These are phyloP conservation scores for Hibiscus mutabilis DNA, from an alignment of 345 rosid species.

Conservation along the genomic window DNA sequence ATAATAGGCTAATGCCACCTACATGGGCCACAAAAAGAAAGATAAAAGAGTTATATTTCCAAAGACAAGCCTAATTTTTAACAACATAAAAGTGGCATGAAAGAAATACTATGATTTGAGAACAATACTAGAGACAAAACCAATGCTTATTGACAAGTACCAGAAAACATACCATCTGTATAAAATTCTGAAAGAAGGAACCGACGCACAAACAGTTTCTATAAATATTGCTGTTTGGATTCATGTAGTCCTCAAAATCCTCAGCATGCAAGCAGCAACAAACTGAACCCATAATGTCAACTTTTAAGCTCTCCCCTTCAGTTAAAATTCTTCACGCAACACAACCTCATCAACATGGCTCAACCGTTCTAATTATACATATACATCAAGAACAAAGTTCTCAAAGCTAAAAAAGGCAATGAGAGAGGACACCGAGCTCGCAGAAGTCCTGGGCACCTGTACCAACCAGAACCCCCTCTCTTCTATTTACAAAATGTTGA, in stretches of 20 bases:
- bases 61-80: neutral
- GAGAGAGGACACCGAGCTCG: constrained; percentile 56
- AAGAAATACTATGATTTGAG: neutral
- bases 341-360: constrained; percentile 13
- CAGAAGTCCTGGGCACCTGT: constrained; percentile 37
- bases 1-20: neutral
- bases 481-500: constrained; percentile 16
- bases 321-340: constrained; percentile 6
- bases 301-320: constrained; percentile 24
- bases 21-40: neutral
- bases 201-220: constrained; percentile 80
- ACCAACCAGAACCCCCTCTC: constrained; percentile 56
- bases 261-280: constrained; percentile 70
- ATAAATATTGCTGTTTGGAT: constrained; percentile 60
- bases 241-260: constrained; percentile 70
- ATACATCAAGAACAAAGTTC: constrained; percentile 18
- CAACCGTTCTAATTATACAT: constrained; percentile 1
- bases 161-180: constrained; percentile 47
- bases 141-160: constrained; percentile 7
- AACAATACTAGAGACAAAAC: neutral
- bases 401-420: constrained; percentile 2
- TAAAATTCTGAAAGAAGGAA: constrained; percentile 68
- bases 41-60: neutral
- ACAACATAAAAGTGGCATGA: constrained; percentile 1
- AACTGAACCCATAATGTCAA: constrained; percentile 68